These are phyloP conservation scores for Spergularia azorica DNA, from an alignment of 179 eudicot genomes.

Conservation along the genomic window DNA sequence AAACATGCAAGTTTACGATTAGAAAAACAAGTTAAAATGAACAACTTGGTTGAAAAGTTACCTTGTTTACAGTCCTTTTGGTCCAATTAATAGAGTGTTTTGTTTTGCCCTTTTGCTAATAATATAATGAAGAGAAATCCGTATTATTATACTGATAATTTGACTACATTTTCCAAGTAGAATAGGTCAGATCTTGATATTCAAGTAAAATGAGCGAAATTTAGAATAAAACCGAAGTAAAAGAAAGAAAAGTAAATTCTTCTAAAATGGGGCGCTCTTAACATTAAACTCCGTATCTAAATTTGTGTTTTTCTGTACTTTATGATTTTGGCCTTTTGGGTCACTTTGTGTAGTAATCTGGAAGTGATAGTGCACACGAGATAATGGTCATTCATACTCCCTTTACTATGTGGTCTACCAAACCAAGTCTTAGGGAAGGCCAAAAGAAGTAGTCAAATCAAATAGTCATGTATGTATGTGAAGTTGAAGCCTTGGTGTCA, in stretches of 20 bases:
- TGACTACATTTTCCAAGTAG: neutral
- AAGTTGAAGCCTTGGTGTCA: neutral
- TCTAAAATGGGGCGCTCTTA: neutral
- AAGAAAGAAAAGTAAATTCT: constrained; percentile 10
- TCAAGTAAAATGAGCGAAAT: constrained; percentile 1
- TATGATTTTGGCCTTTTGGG: neutral
- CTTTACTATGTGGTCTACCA: neutral
- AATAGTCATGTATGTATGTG: neutral
- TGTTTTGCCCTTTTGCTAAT: neutral
- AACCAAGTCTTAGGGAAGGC: neutral
- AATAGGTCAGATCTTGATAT: constrained; percentile 5
- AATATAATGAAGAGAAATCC: neutral
- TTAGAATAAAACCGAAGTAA: neutral
- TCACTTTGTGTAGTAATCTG: neutral
- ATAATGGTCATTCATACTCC: neutral
- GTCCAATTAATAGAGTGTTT: neutral
- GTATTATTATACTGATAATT: neutral
- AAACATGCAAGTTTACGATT: too few relatives aligned
- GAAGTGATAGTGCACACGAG: constrained; percentile 12
- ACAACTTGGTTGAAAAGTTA: neutral
- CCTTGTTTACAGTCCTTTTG: neutral
- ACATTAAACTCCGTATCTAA: neutral
- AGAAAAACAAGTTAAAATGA: too few relatives aligned
- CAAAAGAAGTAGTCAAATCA: constrained; percentile 2
- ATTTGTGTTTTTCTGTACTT: neutral